Conservation (phyloP, 768 basidiomycete genomes). For the Calocybe indica region DNA sequence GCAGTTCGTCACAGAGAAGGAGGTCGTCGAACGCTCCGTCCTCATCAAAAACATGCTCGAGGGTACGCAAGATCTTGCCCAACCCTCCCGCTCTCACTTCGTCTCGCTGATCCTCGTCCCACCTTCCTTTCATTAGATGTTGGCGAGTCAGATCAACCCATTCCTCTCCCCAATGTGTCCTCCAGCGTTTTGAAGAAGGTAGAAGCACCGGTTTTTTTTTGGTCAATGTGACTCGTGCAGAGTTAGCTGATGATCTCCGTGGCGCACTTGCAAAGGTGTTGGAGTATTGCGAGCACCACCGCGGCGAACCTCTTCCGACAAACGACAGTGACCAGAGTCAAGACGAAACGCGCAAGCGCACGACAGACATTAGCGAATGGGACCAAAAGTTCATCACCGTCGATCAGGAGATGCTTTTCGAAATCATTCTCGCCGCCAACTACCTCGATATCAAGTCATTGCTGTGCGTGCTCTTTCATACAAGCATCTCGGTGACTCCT, state of each 20-base stretch:
- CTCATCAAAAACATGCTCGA: conserved; percentile 99
- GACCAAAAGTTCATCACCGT: conserved; percentile 98
- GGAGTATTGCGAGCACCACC: conserved; percentile 99
- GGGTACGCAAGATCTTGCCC: conserved; percentile 42
- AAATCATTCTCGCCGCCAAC: conserved; percentile 99
- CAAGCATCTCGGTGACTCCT: no score
- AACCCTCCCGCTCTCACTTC: conserved; percentile 5
- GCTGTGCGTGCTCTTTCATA: conserved; percentile 53
- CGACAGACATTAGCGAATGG: conserved; percentile 99
- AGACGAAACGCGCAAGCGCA: conserved; percentile 94
- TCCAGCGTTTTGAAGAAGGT: conserved; percentile 93
- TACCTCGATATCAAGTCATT: conserved; percentile 99
- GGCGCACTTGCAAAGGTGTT: conserved; percentile 57
- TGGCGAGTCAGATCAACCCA: conserved; percentile 90
- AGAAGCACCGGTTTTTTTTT: conserved; percentile 1
- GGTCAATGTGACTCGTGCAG: no score
- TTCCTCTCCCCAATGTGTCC: conserved; percentile 91
- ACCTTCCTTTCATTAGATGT: conserved; percentile 53
- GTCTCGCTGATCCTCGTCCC: conserved; percentile 10
- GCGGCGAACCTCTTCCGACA: conserved; percentile 90
- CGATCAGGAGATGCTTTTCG: conserved; percentile 99
- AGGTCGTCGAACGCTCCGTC: conserved; percentile 91
- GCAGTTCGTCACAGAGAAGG: conserved; percentile 87
- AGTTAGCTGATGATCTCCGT: background rate
- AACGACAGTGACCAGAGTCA: conserved; percentile 74